Evolutionary conservation across 2,329 filamentous ascomycete species (phyloP), one percentile per base, ranked within the genome.

Genomic region (Aspergillus calidoustus): DNA sequence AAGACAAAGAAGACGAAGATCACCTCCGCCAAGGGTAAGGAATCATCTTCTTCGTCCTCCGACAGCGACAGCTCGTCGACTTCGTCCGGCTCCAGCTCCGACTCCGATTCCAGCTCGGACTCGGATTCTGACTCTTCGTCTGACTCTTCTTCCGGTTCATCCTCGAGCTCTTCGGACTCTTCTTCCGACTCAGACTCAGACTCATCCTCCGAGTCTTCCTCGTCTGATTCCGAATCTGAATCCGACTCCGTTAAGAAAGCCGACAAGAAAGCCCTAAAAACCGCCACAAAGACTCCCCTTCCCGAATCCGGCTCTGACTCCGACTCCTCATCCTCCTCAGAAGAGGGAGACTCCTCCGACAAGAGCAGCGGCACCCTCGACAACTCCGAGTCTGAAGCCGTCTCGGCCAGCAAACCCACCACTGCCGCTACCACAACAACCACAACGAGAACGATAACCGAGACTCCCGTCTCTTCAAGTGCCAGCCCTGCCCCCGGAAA

Each of bases 1-100:
- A 79, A 79, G 62, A 66, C 76, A 28, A 88, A 88, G 79, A 88
- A 86, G 76, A 79, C 77, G 31, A 80, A 84, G 74, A 71, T 75
- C 1, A 64, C 71, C 25, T 61, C 71, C 25, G 61, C 68, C 50
- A 72, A 52, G 73, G 13, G 38, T 7, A 41, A 58, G 7, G 48
- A 43, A 30, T 58, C 55, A 2, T 78, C 79, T 19, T 66, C 67
- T n/a, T 71, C 70, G 15, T 71, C 70, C 51, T 72, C 61, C 7
- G 67, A 60, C 43, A 70, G 74, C 9, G 74, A 79, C 53, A 78
- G 79, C 13, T 67, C 67, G 3, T 63, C 53, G 69, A 46, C 41
- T 22, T 46, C 53, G 17, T 62, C 57, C 50, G 61, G 59, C 11
- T 59, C 63, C 13, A 62, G 59, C 22, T 72, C 71, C n/a, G 68